phyloP scores from a whole-genome alignment of 768 basidiomycete genomes.

The Agrocybe pediades region DNA sequence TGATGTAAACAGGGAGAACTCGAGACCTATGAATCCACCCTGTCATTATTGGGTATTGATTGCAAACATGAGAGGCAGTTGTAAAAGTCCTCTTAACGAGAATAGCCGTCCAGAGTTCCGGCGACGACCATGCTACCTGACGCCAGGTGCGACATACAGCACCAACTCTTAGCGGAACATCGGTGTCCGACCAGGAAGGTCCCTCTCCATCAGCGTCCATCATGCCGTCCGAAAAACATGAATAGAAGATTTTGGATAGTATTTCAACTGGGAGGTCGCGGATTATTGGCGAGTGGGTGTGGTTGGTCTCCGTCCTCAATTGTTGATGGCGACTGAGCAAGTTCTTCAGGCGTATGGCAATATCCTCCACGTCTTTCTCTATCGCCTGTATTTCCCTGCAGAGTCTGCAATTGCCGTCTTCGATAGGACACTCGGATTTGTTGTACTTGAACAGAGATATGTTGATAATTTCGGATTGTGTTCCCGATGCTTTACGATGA shows the following conservation, averaged over 20 bases:
- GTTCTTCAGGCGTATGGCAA: background rate
- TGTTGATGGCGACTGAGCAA: background rate
- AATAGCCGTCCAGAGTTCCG: background rate
- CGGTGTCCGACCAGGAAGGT: background rate
- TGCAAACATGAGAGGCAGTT: background rate
- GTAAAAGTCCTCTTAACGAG: no score
- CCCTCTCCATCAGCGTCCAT: background rate
- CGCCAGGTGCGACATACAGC: background rate
- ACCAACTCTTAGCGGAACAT: background rate
- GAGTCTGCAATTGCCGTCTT: no score
- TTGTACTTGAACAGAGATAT: no score
- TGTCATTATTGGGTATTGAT: background rate
- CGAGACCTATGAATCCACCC: background rate
- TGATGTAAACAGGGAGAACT: background rate
- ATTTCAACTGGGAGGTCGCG: background rate
- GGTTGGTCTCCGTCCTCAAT: background rate
- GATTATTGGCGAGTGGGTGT: background rate
- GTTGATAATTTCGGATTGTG: no score
- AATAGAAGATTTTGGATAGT: background rate
- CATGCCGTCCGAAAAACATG: background rate
- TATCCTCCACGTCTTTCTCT: background rate
- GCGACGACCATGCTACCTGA: background rate
- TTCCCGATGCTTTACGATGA: no score
- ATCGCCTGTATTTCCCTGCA: background rate
- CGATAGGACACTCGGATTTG: no score